Conservation (phyloP, 257 asterid genomes). For the Haberlea rhodopensis region DNA sequence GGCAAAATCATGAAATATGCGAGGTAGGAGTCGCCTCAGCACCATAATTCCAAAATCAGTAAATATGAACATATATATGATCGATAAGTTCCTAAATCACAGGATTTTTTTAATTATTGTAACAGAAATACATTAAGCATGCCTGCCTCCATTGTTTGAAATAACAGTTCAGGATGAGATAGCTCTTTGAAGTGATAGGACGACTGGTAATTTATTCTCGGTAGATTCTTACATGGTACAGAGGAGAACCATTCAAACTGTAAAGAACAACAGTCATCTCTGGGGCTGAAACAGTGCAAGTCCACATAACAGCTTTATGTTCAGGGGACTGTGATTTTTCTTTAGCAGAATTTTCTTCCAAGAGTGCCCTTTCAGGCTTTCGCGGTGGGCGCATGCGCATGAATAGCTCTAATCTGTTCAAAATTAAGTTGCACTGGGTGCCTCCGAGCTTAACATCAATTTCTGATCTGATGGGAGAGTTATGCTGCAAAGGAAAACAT, state of each 20-base stretch:
- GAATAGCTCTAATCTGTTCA: slow-evolving; percentile 76
- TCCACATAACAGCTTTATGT: slow-evolving; percentile 79
- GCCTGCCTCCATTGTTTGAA: slow-evolving; percentile 10
- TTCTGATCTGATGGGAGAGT: slow-evolving; percentile 80
- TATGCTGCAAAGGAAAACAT: slow-evolving; percentile 73
- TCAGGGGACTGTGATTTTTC: slow-evolving; percentile 58
- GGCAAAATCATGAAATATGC: slow-evolving; percentile 16
- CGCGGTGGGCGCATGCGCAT: slow-evolving; percentile 57
- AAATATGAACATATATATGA: slow-evolving; percentile 5
- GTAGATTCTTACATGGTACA: slow-evolving; percentile 69
- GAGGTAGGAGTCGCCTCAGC: slow-evolving; percentile 12
- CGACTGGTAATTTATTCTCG: slow-evolving; percentile 16
- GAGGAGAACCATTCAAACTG: slow-evolving; percentile 68
- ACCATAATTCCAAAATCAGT: slow-evolving; percentile 18
- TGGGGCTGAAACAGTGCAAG: slow-evolving; percentile 88
- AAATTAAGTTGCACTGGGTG: slow-evolving; percentile 82
- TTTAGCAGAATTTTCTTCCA: slow-evolving; percentile 44
- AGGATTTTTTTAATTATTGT: neutral
- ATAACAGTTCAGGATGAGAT: slow-evolving; percentile 19
- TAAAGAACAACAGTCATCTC: slow-evolving; percentile 92
- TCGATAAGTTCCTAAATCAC: neutral
- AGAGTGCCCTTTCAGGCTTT: slow-evolving; percentile 52
- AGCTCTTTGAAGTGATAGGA: slow-evolving; percentile 21
- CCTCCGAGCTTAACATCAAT: slow-evolving; percentile 95
- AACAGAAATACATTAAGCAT: slow-evolving; percentile 5